Evolutionary conservation across 1,139 yeast species (phyloP).

Genomic region (Yamadazyma triangularis): DNA sequence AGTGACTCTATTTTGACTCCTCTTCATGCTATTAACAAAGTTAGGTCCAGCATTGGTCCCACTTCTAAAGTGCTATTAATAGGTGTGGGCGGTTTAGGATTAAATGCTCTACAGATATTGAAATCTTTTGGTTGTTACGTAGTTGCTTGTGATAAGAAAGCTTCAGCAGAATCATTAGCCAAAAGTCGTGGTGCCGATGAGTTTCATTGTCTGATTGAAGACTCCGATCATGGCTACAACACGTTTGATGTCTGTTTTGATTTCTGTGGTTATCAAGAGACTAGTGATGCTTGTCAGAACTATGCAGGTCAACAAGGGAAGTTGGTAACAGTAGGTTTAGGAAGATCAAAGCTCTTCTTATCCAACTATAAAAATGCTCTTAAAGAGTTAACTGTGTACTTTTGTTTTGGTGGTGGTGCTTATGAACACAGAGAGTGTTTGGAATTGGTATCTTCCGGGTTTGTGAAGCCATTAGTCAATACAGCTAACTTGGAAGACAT

Average conservation of each 20-base stretch:
- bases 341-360: slow-evolving; percentile 26
- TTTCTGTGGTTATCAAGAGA: slow-evolving; percentile 40
- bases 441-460: slow-evolving; percentile 40
- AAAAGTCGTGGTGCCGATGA: slow-evolving; percentile 39
- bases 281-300: slow-evolving; percentile 29
- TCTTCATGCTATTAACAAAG: slow-evolving; percentile 45
- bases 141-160: slow-evolving; percentile 38
- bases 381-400: slow-evolving; percentile 38
- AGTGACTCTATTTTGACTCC: slow-evolving; percentile 51
- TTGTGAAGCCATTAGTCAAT: slow-evolving; percentile 33
- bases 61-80: slow-evolving; percentile 37
- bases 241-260: slow-evolving; percentile 41
- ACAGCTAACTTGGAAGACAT: slow-evolving; percentile 31
- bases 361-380: slow-evolving; percentile 34
- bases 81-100: slow-evolving; percentile 51
- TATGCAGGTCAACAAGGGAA: slow-evolving; percentile 36
- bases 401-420: slow-evolving; percentile 46
- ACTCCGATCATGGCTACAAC: slow-evolving; percentile 23
- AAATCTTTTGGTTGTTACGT: slow-evolving; percentile 36
- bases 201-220: slow-evolving; percentile 28
- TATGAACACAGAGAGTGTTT: slow-evolving; percentile 42
- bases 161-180: slow-evolving; percentile 26
- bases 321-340: slow-evolving; percentile 43
- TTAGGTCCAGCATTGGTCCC: slow-evolving; percentile 27
- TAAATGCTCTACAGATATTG: slow-evolving; percentile 46